phyloP scores from a whole-genome alignment of 2,329 filamentous ascomycete species.

The Verticillium isaacii region DNA sequence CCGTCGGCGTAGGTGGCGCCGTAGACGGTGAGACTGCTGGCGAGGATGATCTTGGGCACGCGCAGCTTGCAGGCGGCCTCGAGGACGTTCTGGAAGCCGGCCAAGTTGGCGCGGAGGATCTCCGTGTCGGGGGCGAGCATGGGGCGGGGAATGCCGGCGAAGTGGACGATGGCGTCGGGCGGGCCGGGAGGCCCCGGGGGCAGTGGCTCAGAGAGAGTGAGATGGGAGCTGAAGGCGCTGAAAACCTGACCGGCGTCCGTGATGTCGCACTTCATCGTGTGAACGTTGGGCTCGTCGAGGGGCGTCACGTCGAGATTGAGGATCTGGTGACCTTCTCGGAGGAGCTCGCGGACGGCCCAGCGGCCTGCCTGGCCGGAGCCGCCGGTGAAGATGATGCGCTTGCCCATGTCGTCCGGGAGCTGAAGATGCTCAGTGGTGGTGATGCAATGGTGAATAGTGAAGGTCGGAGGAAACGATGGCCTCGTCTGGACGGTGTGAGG shows the following conservation, averaged over 20 bases:
- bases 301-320: conserved; percentile 29
- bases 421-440: too few relatives aligned
- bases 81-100: conserved; percentile 56
- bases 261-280: conserved; percentile 28
- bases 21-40: conserved; percentile 55
- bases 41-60: conserved; percentile 58
- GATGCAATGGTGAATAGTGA: too few relatives aligned
- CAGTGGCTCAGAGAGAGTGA: conserved; percentile 30
- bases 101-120: conserved; percentile 50
- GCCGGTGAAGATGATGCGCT: conserved; percentile 26
- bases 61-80: conserved; percentile 59
- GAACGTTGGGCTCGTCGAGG: conserved; percentile 18
- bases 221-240: conserved; percentile 39
- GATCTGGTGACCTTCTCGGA: conserved; percentile 25
- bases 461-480: too few relatives aligned
- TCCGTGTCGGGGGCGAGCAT: conserved; percentile 59
- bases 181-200: conserved; percentile 25
- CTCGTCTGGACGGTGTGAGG: too few relatives aligned
- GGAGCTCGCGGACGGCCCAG: conserved; percentile 25
- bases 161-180: conserved; percentile 59
- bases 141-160: conserved; percentile 54
- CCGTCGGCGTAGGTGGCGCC: conserved; percentile 59
- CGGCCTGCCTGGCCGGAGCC: conserved; percentile 29
- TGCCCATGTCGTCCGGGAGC: conserved; percentile 7
- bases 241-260: conserved; percentile 31